phyloP scores from a whole-genome alignment of 345 rosid species.

The Firmiana major region DNA sequence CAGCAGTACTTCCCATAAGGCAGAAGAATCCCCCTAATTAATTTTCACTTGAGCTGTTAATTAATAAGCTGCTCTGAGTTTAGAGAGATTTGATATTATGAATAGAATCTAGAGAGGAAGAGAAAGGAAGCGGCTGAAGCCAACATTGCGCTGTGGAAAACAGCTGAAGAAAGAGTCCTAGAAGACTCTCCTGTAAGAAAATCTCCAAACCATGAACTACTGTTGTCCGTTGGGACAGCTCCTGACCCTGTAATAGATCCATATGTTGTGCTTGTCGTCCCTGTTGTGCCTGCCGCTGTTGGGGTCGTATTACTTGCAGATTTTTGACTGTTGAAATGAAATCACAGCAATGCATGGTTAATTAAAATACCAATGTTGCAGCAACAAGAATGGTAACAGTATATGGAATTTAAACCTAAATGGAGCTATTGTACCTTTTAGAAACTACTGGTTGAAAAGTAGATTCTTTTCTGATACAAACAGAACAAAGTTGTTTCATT shows the following conservation, averaged over 20 bases:
- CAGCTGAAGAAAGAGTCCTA: conserved; percentile 10
- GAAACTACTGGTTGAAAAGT: conserved; percentile 1
- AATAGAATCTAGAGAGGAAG: conserved; percentile 9
- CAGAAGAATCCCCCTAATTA: conserved; percentile 1
- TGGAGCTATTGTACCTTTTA: not conserved
- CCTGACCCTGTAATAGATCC: conserved; percentile 25
- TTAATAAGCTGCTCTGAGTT: not conserved
- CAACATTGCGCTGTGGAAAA: conserved; percentile 13
- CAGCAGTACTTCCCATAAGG: not conserved
- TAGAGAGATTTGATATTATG: not conserved
- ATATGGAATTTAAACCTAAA: not conserved
- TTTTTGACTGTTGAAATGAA: conserved; percentile 41
- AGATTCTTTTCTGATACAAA: not conserved
- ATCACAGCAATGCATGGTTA: not conserved
- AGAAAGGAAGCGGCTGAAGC: conserved; percentile 15
- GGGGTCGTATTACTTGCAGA: conserved; percentile 40
- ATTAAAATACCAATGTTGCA: too few relatives aligned
- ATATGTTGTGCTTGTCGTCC: not conserved
- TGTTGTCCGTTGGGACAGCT: conserved; percentile 20
- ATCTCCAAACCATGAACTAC: conserved; percentile 42
- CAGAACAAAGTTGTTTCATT: not conserved
- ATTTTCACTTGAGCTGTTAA: not conserved
- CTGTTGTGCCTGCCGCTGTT: conserved; percentile 14
- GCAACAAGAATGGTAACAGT: not conserved
- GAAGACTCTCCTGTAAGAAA: conserved; percentile 38